Base-by-base conservation (phyloP, 208 protist species). In the Leptomonas seymouri region DNA sequence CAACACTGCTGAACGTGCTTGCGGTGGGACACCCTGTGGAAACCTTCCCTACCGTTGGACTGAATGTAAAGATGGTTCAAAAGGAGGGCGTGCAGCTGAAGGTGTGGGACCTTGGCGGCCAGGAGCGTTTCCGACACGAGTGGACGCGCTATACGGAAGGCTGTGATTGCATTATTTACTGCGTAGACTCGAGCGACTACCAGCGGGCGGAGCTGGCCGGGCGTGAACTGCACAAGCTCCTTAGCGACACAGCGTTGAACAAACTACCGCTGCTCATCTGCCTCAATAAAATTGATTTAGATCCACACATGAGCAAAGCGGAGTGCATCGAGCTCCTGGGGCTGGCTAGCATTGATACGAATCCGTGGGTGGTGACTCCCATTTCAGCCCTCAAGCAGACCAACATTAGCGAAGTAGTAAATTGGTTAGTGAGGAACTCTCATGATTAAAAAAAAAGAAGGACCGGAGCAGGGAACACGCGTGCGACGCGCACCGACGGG, bases 261-360 rank as follows among this genome's bases (percentile, higher is more conserved):
- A 73, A 78, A 2, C 82, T 91, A 23, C 89, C 87, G 0, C 57
- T 95, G 27, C 67, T 94, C 8, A 54, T 97, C 44, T 85, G 89
- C 60, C 72, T 94, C n/a, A 97, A 93, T 60, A 96, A 95, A 65
- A 93, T 90, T 76, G 91, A 94, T 66, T 39, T 93, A 0, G 84
- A 95, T 28, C 87, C 81, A 11, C 86, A 88, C 78, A 93, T 91
- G 74, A 83, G 69, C 53, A 93, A 91, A 51, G 84, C 88, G 59
- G 87, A 93, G 67, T 85, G 77, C 61, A 81, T 95, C 41, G 73
- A 90, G 66, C 64, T 87, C 49, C 72, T 93, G 28, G 81, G 84
- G 48, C 72, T 94, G 53, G 73, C 76, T 36, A 81, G 73, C 34
- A 64, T 92, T 36, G 61, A 80, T 25, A 36, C 74, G 8, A 94